Conservation (phyloP, 129 eudicot genomes). For the Deinandra increscens region DNA sequence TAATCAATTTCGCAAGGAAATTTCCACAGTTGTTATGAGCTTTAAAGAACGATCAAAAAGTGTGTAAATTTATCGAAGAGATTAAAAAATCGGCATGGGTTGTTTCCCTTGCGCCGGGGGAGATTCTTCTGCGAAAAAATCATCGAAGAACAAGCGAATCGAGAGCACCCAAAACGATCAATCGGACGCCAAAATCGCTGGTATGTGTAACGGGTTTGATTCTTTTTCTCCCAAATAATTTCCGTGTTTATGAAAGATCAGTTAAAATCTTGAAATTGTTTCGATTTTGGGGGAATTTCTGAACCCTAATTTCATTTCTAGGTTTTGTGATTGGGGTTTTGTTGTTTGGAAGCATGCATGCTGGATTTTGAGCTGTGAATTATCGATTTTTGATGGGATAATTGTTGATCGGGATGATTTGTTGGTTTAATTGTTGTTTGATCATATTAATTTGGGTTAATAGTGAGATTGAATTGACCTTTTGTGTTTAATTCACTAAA, state of each 20-base stretch:
- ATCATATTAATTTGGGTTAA: slow-evolving; percentile 17
- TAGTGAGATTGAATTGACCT: slow-evolving; percentile 6
- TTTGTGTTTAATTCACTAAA: slow-evolving; percentile 5
- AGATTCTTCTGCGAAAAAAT: slow-evolving; percentile 40
- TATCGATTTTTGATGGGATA: slow-evolving; percentile 1
- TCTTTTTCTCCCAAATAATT: not conserved
- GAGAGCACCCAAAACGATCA: slow-evolving; percentile 34
- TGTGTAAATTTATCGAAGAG: slow-evolving; percentile 1
- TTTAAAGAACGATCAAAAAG: slow-evolving; percentile 13
- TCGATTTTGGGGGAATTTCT: not conserved
- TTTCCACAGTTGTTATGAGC: not conserved
- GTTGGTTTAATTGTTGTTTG: slow-evolving; percentile 12
- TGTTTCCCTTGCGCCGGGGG: slow-evolving; percentile 60
- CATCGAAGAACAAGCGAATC: slow-evolving; percentile 37
- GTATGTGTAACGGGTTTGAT: slow-evolving; percentile 28
- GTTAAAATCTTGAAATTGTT: not conserved
- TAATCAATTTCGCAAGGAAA: not conserved
- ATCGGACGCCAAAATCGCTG: slow-evolving; percentile 29
- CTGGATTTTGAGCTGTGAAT: not conserved
- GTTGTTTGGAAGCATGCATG: not conserved
- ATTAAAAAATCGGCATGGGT: slow-evolving; percentile 41
- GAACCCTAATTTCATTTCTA: not conserved
- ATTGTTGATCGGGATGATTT: slow-evolving; percentile 13
- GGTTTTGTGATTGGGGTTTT: not conserved
- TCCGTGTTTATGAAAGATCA: not conserved